A percentile compares a stretch with the other conserved stretches of the same genome.
Conservation (phyloP, 106 monocot genomes). For the Dendrobium huoshanense region DNA sequence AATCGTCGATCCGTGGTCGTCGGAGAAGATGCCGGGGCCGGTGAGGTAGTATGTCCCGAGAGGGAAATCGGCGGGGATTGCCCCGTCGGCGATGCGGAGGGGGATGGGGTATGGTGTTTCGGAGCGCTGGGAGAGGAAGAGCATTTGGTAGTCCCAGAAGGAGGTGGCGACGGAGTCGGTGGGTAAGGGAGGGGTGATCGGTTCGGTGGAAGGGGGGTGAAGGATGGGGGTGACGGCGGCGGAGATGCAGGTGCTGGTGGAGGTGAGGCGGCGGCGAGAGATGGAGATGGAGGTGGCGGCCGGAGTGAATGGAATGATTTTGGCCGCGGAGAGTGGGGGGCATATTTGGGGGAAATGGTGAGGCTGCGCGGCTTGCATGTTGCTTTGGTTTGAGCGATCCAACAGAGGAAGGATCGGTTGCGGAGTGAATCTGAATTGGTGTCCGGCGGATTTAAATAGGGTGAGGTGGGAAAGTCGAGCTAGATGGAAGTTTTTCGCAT, state of each 20-base stretch:
- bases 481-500: too few species aligned
- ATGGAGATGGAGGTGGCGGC: not conserved
- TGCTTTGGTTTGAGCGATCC: not conserved
- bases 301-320: not conserved
- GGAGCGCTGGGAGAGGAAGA: slow-evolving; percentile 78
- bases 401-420: not conserved
- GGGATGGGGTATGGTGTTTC: slow-evolving; percentile 37
- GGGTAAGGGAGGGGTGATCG: not conserved
- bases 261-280: not conserved
- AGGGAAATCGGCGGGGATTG: slow-evolving; percentile 47
- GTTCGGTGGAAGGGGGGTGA: not conserved
- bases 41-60: slow-evolving; percentile 50
- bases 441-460: not conserved
- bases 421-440: not conserved
- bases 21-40: slow-evolving; percentile 83
- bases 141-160: slow-evolving; percentile 79
- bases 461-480: too few species aligned
- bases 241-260: slow-evolving; percentile 2
- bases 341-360: not conserved
- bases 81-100: slow-evolving; percentile 36
- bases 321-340: slow-evolving; percentile 3
- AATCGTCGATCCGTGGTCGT: slow-evolving; percentile 83
- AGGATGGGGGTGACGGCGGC: not conserved
- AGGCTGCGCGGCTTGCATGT: not conserved
- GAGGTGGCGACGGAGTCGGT: slow-evolving; percentile 20